A percentile compares a stretch with the other conserved stretches of the same genome.
Conservation (phyloP, 2,329 filamentous ascomycete species). For the Fonsecaea erecta region DNA sequence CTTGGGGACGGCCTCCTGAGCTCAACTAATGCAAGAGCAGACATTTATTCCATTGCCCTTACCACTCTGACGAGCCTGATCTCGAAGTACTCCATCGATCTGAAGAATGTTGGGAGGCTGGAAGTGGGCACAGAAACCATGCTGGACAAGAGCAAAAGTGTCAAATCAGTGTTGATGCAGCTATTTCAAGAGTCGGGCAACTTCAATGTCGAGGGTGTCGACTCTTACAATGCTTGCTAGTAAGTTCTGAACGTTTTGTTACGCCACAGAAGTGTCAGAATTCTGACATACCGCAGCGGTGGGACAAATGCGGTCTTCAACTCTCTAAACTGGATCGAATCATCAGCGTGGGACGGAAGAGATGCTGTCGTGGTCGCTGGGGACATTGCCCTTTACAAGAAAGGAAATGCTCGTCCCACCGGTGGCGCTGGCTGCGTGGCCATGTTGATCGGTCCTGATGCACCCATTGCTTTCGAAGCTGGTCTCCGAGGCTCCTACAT, state of each 20-base stretch:
- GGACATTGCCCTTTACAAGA: conserved; percentile 84
- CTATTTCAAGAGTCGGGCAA: conserved; percentile 73
- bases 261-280: not conserved
- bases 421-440: conserved; percentile 80
- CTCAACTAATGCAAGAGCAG: conserved; percentile 50
- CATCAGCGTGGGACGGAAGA: conserved; percentile 82
- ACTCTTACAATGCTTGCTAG: conserved; percentile 84
- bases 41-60: conserved; percentile 85
- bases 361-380: conserved; percentile 79
- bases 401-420: conserved; percentile 79
- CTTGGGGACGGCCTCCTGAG: not conserved
- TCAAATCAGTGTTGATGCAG: conserved; percentile 88
- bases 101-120: conserved; percentile 75
- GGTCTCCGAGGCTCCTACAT: conserved; percentile 80
- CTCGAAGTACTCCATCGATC: conserved; percentile 81
- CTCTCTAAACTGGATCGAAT: conserved; percentile 83
- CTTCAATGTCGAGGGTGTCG: conserved; percentile 81
- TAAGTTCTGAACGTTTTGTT: conserved; percentile 14
- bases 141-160: conserved; percentile 87
- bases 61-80: conserved; percentile 78
- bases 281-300: conserved; percentile 50
- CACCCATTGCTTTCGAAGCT: conserved; percentile 75
- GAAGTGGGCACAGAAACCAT: conserved; percentile 87
- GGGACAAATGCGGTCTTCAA: conserved; percentile 86
- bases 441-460: conserved; percentile 77